These are phyloP conservation scores for Groenewaldozyma auringiensis DNA, from an alignment of 1,139 yeast species.

Conservation along the genomic window DNA sequence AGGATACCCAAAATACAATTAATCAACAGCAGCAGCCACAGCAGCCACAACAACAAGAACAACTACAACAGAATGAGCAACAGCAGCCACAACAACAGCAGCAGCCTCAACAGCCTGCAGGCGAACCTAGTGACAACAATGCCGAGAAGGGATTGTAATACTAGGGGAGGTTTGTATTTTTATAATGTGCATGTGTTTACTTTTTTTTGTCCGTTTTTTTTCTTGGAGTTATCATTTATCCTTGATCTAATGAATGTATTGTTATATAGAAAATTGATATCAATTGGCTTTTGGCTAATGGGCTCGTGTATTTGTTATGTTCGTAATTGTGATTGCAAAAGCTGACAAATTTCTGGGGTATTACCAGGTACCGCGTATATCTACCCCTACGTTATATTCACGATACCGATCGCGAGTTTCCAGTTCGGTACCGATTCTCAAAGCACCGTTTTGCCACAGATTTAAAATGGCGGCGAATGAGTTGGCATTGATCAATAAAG, in stretches of 20 bases:
- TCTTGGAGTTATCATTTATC: not conserved
- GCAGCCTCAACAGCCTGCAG: no score
- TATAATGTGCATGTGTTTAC: not conserved
- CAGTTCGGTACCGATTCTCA: no score
- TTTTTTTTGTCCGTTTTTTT: not conserved
- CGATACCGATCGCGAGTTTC: no score
- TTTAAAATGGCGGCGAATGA: constrained; percentile 26
- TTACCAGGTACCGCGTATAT: no score
- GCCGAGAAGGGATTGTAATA: constrained; percentile 5
- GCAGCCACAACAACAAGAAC: not conserved
- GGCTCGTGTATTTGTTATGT: no score
- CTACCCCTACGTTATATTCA: no score
- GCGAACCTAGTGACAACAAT: constrained; percentile 10
- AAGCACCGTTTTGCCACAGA: no score
- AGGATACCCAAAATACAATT: not conserved
- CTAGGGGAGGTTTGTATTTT: not conserved
- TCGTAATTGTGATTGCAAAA: no score
- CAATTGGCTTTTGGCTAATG: no score
- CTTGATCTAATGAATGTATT: not conserved
- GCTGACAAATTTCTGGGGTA: no score
- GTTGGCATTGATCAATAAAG: constrained; percentile 36
- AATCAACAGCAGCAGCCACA: not conserved
- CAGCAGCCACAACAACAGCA: constrained; percentile 3
- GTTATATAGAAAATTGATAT: no score
- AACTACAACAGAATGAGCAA: not conserved